phyloP scores from a whole-genome alignment of 495 filamentous ascomycete species.

The Xylaria grammica region DNA sequence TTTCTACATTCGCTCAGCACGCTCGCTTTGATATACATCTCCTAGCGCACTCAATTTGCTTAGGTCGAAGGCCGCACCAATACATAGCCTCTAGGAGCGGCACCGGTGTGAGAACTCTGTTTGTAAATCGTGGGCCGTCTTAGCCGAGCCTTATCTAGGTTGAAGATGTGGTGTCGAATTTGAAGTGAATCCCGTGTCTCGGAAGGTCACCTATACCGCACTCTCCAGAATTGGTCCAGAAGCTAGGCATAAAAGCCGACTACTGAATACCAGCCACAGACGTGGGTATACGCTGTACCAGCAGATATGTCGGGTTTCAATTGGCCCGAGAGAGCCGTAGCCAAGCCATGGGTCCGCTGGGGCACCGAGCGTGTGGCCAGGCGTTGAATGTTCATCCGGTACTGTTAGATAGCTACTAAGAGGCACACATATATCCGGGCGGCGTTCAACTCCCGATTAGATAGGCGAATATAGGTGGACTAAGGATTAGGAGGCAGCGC shows the following conservation, averaged over 20 bases:
- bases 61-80: too few relatives aligned
- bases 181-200: too few relatives aligned
- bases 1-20: too few relatives aligned
- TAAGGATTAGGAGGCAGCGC: not conserved
- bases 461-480: not conserved
- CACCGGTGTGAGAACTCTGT: too few relatives aligned
- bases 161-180: too few relatives aligned
- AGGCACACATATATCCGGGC: not conserved
- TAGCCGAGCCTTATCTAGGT: too few relatives aligned
- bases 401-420: constrained; percentile 6
- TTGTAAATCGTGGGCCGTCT: too few relatives aligned
- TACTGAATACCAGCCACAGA: not conserved
- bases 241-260: not conserved
- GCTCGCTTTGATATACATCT: too few relatives aligned
- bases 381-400: not conserved
- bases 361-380: not conserved
- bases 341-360: not conserved
- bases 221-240: not conserved
- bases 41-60: too few relatives aligned
- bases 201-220: not conserved
- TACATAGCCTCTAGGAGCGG: too few relatives aligned
- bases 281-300: not conserved
- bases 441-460: not conserved
- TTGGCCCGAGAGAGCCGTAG: constrained; percentile 5
- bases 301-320: constrained; percentile 12